Evolutionary conservation across 176 grass and related monocot genomes (phyloP).

Genomic region (Musa beccarii): DNA sequence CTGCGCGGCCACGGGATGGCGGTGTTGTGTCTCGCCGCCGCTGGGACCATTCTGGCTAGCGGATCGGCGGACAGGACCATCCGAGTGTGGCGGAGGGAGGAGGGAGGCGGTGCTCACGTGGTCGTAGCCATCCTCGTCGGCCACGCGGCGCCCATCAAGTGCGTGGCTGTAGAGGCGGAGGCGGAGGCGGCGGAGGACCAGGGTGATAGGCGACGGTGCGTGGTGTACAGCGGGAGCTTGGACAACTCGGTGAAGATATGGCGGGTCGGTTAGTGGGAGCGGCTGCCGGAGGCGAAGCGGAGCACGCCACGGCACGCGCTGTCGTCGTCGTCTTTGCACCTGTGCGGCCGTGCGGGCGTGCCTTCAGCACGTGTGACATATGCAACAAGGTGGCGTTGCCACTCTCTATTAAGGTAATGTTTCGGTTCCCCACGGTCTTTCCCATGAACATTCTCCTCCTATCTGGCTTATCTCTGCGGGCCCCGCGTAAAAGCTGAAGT

Average conservation of each 20-base stretch:
- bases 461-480: no score
- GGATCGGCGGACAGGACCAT: slow-evolving; percentile 53
- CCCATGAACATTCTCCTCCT: no score
- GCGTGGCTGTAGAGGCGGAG: slow-evolving; percentile 36
- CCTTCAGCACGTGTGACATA: no score
- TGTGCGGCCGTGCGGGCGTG: background rate
- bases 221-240: slow-evolving; percentile 55
- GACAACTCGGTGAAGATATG: slow-evolving; percentile 56
- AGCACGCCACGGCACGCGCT: background rate
- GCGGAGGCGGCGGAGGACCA: slow-evolving; percentile 3
- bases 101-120: slow-evolving; percentile 18
- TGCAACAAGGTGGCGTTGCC: no score
- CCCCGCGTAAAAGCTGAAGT: no score
- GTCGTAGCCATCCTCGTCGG: background rate
- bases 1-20: slow-evolving; percentile 30
- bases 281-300: background rate
- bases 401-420: no score
- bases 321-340: background rate
- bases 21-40: slow-evolving; percentile 51
- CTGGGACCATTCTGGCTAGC: slow-evolving; percentile 39
- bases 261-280: slow-evolving; percentile 19
- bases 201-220: slow-evolving; percentile 13
- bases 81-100: slow-evolving; percentile 43
- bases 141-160: slow-evolving; percentile 49
- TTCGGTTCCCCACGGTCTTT: no score